Evolutionary conservation across 2,329 filamentous ascomycete species (phyloP), one percentile per base, ranked within the genome.

Genomic region (Phyllachora maydis): DNA sequence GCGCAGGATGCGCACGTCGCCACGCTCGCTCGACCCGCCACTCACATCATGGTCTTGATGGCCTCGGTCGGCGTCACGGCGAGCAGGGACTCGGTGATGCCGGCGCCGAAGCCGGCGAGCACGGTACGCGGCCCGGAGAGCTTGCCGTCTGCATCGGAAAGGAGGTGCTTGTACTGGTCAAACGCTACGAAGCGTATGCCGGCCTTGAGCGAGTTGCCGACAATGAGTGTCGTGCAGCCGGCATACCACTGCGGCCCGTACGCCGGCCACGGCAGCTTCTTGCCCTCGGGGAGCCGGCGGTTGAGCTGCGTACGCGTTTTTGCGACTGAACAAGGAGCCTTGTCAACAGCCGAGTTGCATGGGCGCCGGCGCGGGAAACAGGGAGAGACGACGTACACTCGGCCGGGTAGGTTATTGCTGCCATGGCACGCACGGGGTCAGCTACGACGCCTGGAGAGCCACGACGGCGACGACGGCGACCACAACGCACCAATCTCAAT

Each of bases 151-250:
- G 68, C 66, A 46, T 92, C 83, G 40, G 71, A 66, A 5, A 98
- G 65, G 16, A 92, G 42, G 14, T 59, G 56, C 54, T 90, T 95
- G 56, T 91, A 93, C 41, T 81, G 74, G 50, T 98, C 88, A 45
- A 95, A 98, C 1, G 88, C 82, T 27, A 95, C 79, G 41, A 98
- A 98, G 34, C 75, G 71, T 78, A 95, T 90, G 29, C 82, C 88
- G 18, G 88, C 88, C 56, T 98, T 98, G 44, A 88, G 62, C 25
- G 82, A 90, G 52, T 98, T 98, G 30, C 88, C 88, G 35, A 95
- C 81, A 29, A 98, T 91, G 43, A 93, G 54, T 14, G 88, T 95
- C 22, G 88, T 95, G 54, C 88, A 98, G 18, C 88, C 88, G 8
- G 88, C 85, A 48, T 98, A 98, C 88, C 88, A 98, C 48, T 91